Base-by-base conservation (phyloP, 2,329 filamentous ascomycete genomes). In the Phoma sp. region DNA sequence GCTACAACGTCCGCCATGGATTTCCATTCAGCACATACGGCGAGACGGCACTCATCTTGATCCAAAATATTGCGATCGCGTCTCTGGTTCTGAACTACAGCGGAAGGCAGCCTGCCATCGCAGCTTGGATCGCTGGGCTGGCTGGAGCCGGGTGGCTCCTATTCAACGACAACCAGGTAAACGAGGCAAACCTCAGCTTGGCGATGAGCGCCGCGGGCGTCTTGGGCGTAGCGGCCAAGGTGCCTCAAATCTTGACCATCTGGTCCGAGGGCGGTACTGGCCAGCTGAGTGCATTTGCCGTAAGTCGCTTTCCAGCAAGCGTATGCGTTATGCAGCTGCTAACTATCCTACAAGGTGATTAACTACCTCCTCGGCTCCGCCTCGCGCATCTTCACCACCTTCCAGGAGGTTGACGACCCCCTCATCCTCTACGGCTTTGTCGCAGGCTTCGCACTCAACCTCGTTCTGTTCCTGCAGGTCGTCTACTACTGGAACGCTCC, bases 1-100 rank as follows among this genome's bases (percentile, higher is more conserved):
- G 91, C 47, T 99, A 99, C 82, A 96, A 96, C 75, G 82, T 90
- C 62, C 91, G 95, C 72, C 91, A 92, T 69, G 88, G 87, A 23
- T 97, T 96, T 66, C 93, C 95, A 3, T 97, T 99, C 78, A 96
- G 89, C 82, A 99, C 95, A 9, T 99, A 90, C 75, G 95, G 95
- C 75, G 95, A 99, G 83, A 93, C 91, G 25, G 92, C 90, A 33
- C 82, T 98, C 69, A 97, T 99, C 66, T 84, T 95, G 44, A 87
- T 88, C 55, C 95, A 99, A 80, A 96, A 99, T 77, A 85, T 98
- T 38, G 85, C 92, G 56, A 96, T 99, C 72, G 88, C 89, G 4
- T 85, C 92, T 44, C 77, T 98, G 66, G 92, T 99, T 37, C 80
- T 99, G 73, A 88, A 89, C 72, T 98, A 92, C 75, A 87, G 86